These are phyloP conservation scores for Lasiosphaeris hirsuta DNA, from an alignment of 495 filamentous ascomycete genomes.

Conservation along the genomic window DNA sequence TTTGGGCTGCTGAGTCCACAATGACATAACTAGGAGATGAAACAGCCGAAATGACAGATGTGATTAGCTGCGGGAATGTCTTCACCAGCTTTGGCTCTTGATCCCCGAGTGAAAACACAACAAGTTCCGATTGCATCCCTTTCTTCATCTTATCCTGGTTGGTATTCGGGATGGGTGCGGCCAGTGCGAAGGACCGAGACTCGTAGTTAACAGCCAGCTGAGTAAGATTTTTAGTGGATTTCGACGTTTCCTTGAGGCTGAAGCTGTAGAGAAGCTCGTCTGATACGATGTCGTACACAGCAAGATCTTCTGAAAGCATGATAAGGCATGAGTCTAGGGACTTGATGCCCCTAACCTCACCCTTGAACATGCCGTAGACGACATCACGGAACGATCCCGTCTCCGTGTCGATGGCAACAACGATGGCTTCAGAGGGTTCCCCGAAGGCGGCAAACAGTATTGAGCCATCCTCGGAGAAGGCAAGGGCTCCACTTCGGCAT, in stretches of 20 bases:
- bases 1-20: slow-evolving; percentile 56
- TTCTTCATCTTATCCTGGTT: slow-evolving; percentile 24
- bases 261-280: slow-evolving; percentile 56
- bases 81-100: slow-evolving; percentile 48
- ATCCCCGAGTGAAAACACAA: slow-evolving; percentile 52
- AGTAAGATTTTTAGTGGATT: slow-evolving; percentile 40
- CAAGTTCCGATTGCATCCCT: slow-evolving; percentile 44
- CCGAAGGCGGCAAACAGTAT: slow-evolving; percentile 62
- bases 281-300: slow-evolving; percentile 64
- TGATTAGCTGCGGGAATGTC: slow-evolving; percentile 47
- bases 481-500: slow-evolving; percentile 49
- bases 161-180: slow-evolving; percentile 39
- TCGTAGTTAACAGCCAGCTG: slow-evolving; percentile 59
- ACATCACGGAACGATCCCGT: slow-evolving; percentile 53
- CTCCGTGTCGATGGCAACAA: slow-evolving; percentile 57
- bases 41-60: slow-evolving; percentile 50
- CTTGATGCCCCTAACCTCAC: slow-evolving; percentile 52
- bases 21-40: slow-evolving; percentile 58
- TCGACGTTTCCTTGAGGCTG: slow-evolving; percentile 27
- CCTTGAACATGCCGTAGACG: slow-evolving; percentile 52
- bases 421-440: slow-evolving; percentile 40
- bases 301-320: slow-evolving; percentile 57
- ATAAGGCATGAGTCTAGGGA: slow-evolving; percentile 61
- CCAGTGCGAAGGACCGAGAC: slow-evolving; percentile 57
- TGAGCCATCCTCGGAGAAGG: slow-evolving; percentile 86